Percentiles rank a stretch among this genome's conserved stretches.
These are phyloP conservation scores for Neurospora sp. DNA, from an alignment of 495 filamentous ascomycete genomes.

Conservation along the genomic window DNA sequence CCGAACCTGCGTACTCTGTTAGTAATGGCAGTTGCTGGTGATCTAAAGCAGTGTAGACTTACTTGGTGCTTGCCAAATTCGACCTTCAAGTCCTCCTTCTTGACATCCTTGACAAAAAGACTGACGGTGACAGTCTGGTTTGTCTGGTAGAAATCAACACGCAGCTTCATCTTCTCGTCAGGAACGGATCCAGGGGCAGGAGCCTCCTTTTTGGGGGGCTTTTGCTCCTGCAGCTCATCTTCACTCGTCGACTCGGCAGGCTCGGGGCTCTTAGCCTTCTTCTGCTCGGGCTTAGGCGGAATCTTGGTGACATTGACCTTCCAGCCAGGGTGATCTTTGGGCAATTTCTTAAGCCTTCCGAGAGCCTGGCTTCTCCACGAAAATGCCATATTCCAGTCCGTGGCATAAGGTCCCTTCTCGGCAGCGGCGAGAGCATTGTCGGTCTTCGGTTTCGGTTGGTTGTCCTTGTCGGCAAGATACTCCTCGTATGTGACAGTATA, in stretches of 20 bases:
- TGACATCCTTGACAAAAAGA: constrained; percentile 30
- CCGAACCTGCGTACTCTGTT: constrained; percentile 10
- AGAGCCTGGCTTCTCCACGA: constrained; percentile 31
- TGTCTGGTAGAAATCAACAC: constrained; percentile 31
- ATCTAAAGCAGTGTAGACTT: constrained; percentile 2
- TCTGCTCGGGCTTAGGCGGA: constrained; percentile 42
- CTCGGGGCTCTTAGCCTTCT: constrained; percentile 9
- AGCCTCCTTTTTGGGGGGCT: constrained; percentile 5
- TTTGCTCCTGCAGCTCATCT: constrained; percentile 16
- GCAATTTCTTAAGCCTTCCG: constrained; percentile 50
- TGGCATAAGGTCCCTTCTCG: constrained; percentile 15
- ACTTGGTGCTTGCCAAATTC: constrained; percentile 18
- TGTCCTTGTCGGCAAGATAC: constrained; percentile 12
- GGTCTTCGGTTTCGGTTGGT: constrained; percentile 17
- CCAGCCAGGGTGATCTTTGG: constrained; percentile 48
- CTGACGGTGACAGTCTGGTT: constrained; percentile 24
- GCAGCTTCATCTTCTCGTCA: constrained; percentile 22
- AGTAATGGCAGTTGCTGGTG: background rate
- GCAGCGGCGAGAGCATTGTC: background rate
- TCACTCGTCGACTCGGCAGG: background rate
- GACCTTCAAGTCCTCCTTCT: constrained; percentile 24
- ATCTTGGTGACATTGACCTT: constrained; percentile 52
- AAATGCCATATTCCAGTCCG: constrained; percentile 28
- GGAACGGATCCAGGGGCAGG: constrained; percentile 13
- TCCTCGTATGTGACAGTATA: constrained; percentile 26